These are phyloP conservation scores for Phellinidium pouzarii DNA, from an alignment of 1,284 basidiomycete genomes.

Conservation along the genomic window DNA sequence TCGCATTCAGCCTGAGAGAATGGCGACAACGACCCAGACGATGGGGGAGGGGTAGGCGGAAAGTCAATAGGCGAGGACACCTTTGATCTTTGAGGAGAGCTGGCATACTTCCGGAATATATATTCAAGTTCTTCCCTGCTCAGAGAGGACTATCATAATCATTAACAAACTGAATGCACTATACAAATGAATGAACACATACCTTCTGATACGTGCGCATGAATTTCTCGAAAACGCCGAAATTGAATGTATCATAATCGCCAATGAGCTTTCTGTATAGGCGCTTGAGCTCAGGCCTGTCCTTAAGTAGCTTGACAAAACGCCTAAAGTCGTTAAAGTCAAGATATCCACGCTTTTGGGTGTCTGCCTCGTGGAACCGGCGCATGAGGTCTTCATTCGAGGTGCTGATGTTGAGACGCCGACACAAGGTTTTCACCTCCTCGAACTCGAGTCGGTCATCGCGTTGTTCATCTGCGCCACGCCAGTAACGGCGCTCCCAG, in stretches of 20 bases:
- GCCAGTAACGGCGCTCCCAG: constrained; percentile 85
- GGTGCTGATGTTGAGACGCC: constrained; percentile 67
- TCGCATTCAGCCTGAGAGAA: background rate
- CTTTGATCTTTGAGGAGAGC: constrained; percentile 20
- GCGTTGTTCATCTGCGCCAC: constrained; percentile 52
- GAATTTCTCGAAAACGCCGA: constrained; percentile 55
- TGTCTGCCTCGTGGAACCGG: constrained; percentile 73
- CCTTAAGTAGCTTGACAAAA: constrained; percentile 83
- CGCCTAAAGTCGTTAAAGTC: constrained; percentile 80
- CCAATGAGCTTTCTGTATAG: constrained; percentile 53
- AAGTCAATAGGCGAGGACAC: constrained; percentile 14
- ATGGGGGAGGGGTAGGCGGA: constrained; percentile 12
- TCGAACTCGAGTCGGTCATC: constrained; percentile 66
- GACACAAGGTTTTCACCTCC: constrained; percentile 73
- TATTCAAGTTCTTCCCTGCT: constrained; percentile 38
- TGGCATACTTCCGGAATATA: constrained; percentile 52
- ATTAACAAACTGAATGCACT: constrained; percentile 13
- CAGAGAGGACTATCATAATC: constrained; percentile 39
- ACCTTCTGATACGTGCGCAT: constrained; percentile 67
- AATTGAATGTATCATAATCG: constrained; percentile 43
- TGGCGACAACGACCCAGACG: background rate
- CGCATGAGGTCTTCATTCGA: constrained; percentile 53
- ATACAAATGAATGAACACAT: constrained; percentile 12
- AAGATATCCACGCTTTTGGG: constrained; percentile 57
- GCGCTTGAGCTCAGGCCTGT: constrained; percentile 71